Base-by-base conservation (phyloP, 208 protist species). In the Trypanosoma cruzi region DNA sequence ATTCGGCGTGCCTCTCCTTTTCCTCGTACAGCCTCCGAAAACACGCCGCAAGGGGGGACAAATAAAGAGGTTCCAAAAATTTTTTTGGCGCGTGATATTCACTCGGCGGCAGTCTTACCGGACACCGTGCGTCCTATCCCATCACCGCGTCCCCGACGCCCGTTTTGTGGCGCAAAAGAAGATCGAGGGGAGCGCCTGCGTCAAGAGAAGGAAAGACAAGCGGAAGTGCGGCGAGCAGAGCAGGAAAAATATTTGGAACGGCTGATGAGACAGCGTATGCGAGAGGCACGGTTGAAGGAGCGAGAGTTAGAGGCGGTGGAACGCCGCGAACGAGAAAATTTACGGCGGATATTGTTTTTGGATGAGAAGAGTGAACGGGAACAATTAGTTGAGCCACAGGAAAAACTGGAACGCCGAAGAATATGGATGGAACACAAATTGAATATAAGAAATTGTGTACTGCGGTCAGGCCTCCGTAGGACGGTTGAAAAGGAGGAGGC, bases 301-400 rank as follows among this genome's bases (percentile, higher is more conserved):
- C 58, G 58, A 13, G 80, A 64, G 46, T 18, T 22, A 10, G 58
- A 55, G 32, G 55, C 59, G 13, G 61, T 7, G 20, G 36, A 37
- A 24, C 32, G 14, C 31, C 36, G 34, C 16, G 55, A 55, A 56
- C 7, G 11, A 40, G 66, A 62, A 37, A 67, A 77, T 37, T 53
- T 57, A 44, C 48, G 76, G 16, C 20, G 26, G 40, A 70, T 77
- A 52, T 26, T 86, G 4, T 18, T 69, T 50, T 50, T 75, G 16
- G 78, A 85, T 49, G 87, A 93, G 57, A 52, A 40, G 22, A 81
- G 69, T 22, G 87, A 87, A 61, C 71, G 84, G 16, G 71, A 84
- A 66, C 87, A 93, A 74, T 63, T 90, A 22, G 81, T 93, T 50
- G 77, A 81, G 49, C 63, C 73, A 18, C 82, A 88, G 58, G 84